Conservation (phyloP, 805 yeast species). For the Candida methanosorbosa region DNA sequence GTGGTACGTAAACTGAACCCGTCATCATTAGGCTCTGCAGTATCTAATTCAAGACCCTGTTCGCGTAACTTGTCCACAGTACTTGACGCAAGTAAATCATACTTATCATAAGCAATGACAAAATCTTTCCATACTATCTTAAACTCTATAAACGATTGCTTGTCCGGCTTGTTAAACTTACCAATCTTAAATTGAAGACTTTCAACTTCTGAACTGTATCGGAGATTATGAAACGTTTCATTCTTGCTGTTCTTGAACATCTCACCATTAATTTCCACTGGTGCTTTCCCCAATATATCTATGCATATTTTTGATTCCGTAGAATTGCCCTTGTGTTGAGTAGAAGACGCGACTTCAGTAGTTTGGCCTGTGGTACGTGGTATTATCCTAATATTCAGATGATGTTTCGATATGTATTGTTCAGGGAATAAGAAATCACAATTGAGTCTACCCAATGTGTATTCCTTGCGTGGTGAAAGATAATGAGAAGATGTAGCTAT, state of each 20-base stretch:
- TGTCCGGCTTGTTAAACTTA: neutral
- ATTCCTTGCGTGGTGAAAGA: no score
- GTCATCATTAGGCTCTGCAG: no score
- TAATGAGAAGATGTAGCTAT: no score
- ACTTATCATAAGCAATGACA: no score
- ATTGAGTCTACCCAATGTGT: slow-evolving; percentile 1
- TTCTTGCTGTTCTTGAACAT: neutral
- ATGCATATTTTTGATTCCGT: neutral
- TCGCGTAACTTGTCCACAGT: no score
- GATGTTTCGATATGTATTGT: slow-evolving; percentile 2
- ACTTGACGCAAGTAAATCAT: no score
- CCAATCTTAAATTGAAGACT: neutral
- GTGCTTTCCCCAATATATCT: neutral
- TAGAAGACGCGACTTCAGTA: neutral
- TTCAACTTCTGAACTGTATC: neutral
- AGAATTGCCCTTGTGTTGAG: neutral
- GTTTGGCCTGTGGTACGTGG: no score
- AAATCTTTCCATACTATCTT: no score
- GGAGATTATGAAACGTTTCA: neutral
- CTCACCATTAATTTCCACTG: neutral
- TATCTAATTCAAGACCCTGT: no score
- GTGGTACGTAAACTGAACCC: no score
- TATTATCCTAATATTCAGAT: neutral
- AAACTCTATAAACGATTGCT: no score
- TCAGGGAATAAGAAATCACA: neutral